Conservation (phyloP, 192 early-diverging fungal genomes). For the Rhizophagus sp. region DNA sequence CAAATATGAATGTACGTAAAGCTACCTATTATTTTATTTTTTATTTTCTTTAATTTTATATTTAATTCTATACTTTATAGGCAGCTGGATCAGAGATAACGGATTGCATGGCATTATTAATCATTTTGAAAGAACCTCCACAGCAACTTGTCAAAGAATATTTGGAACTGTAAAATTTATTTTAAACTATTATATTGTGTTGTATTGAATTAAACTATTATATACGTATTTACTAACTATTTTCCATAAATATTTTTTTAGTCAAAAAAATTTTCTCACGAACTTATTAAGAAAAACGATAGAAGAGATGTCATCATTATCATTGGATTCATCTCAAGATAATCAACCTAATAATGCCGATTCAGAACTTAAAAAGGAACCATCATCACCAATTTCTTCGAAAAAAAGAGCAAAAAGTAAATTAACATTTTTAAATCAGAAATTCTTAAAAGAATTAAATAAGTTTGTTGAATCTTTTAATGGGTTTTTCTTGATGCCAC, state of each 20-base stretch:
- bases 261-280: constrained; percentile 30
- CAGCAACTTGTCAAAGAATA: constrained; percentile 45
- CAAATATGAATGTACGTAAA: constrained; percentile 34
- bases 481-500: constrained; percentile 43
- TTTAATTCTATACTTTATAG: constrained; percentile 28
- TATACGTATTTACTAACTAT: background rate
- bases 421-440: constrained; percentile 39
- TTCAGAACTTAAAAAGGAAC: background rate
- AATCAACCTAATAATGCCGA: background rate
- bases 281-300: constrained; percentile 20
- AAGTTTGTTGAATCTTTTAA: constrained; percentile 50
- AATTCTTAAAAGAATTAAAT: constrained; percentile 47
- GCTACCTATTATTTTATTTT: background rate
- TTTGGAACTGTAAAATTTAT: constrained; percentile 44
- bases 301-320: constrained; percentile 4
- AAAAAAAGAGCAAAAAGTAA: constrained; percentile 23
- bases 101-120: constrained; percentile 51
- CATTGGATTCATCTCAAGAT: background rate
- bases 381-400: background rate
- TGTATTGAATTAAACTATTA: background rate
- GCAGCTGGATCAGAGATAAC: constrained; percentile 48
- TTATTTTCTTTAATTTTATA: background rate
- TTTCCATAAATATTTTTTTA: constrained; percentile 5
- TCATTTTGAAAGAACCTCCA: constrained; percentile 47
- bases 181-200: background rate